Conservation (phyloP, 2,329 filamentous ascomycete species). For the Trichoderma aggressivum region DNA sequence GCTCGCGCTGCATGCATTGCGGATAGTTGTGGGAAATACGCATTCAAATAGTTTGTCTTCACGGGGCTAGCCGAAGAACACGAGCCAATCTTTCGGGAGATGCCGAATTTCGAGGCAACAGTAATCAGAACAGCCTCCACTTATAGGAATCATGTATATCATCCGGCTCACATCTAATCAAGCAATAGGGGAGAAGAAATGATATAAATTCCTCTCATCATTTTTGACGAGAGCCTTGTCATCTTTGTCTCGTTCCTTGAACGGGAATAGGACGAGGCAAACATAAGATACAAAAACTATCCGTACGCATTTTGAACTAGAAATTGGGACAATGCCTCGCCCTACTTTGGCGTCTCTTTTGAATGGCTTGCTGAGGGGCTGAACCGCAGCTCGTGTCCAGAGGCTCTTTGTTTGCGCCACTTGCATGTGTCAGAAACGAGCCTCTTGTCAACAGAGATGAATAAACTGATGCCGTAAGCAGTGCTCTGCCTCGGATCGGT, state of each 20-base stretch:
- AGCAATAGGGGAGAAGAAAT: background rate
- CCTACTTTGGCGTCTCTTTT: background rate
- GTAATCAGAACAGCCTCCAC: background rate
- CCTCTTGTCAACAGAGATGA: background rate
- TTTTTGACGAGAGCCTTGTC: background rate
- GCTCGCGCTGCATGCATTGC: background rate
- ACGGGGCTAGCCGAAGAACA: background rate
- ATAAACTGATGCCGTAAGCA: background rate
- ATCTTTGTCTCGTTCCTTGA: background rate
- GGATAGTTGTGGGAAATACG: background rate
- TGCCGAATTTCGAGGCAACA: background rate
- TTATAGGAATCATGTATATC: background rate
- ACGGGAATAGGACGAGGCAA: background rate
- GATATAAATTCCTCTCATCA: background rate
- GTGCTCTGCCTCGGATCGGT: background rate
- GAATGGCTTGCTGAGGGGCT: constrained; percentile 6
- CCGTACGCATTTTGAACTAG: background rate
- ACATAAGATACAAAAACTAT: background rate
- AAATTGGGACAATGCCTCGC: background rate
- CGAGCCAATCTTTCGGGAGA: background rate
- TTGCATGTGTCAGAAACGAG: background rate
- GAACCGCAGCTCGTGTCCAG: background rate
- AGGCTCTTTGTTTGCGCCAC: background rate
- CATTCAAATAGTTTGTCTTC: background rate
- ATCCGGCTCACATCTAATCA: background rate